phyloP scores from a whole-genome alignment of 2,329 filamentous ascomycete species.

The Fusarium pseudonygamai region DNA sequence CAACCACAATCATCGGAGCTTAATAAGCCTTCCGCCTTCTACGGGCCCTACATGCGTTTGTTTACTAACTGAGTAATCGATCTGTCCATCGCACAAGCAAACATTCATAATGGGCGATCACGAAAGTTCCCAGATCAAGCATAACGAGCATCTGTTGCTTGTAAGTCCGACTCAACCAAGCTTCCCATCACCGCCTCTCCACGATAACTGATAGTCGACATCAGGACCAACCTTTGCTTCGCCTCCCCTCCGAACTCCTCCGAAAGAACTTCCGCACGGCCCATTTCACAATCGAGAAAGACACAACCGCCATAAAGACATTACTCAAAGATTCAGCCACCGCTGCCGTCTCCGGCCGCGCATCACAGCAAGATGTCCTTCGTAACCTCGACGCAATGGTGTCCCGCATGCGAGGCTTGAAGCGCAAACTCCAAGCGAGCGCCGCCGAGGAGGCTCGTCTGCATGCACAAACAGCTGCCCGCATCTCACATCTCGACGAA shows the following conservation, averaged over 20 bases:
- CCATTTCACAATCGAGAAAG: constrained; percentile 79
- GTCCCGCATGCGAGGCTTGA: constrained; percentile 82
- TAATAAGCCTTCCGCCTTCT: background rate
- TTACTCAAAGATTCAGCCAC: constrained; percentile 71
- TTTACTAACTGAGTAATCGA: background rate
- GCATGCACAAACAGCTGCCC: constrained; percentile 77
- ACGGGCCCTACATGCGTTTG: background rate
- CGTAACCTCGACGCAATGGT: constrained; percentile 87
- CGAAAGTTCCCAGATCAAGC: constrained; percentile 74
- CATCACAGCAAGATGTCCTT: constrained; percentile 76
- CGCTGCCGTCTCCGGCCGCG: constrained; percentile 70
- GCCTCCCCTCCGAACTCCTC: constrained; percentile 90
- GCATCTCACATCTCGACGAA: constrained; percentile 82
- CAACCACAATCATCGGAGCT: constrained; percentile 16
- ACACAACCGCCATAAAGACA: constrained; percentile 70
- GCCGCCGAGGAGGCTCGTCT: constrained; percentile 83
- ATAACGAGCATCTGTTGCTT: constrained; percentile 79
- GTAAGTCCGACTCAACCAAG: constrained; percentile 52
- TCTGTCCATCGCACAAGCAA: background rate
- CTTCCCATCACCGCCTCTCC: constrained; percentile 2
- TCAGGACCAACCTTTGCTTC: constrained; percentile 92
- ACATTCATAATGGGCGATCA: constrained; percentile 64
- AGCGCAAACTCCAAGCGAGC: constrained; percentile 82
- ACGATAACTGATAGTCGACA: constrained; percentile 47
- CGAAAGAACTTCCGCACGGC: constrained; percentile 93